Base-by-base conservation (phyloP, 1,284 basidiomycete genomes). In the Cryptococcus floricola region DNA sequence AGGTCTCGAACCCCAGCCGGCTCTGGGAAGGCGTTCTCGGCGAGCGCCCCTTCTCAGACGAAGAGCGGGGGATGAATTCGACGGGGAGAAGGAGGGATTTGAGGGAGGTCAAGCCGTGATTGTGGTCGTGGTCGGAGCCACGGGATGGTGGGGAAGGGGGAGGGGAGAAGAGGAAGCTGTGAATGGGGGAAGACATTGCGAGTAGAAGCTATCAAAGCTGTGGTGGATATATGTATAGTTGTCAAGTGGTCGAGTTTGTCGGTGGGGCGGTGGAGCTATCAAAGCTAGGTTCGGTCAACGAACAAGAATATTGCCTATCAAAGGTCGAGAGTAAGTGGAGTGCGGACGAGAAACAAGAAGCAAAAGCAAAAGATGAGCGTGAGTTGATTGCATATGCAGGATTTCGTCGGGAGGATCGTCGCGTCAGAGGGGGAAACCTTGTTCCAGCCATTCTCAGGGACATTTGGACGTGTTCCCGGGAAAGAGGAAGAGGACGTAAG, bases 161-260 rank as follows among this genome's bases (percentile, higher is more conserved):
- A 23, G 75, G 74, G 4, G 75, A 77, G 65, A 75, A 75, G 34
- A 76, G 68, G 58, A 64, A 72, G 31, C 60, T 62, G 65, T 75
- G 72, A 48, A 77, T 42, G 41, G 23, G 10, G n/a, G 41, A 16
- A 1, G 31, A 34, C 41, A 42, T n/a, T 7, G 41, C 9, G 2
- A 7, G 41, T 42, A 42, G n/a, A 2, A 23, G 16, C 31, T 42
- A 42, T 14, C n/a, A 7, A 42, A 9, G n/a, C n/a, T 23, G 23
- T n/a, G 41, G 23, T 23, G 18, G 14, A 41, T 9, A 41, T 14
- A 18, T 14, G 18, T 14, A 12, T 41, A 3, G 19, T 42, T 14
- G 23, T n/a, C 9, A 42, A 42, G n/a, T 34, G 31, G 31, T 34
- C 7, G 10, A 34, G 31, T 34, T 7, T 34, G 31, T 34, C 31